Evolutionary conservation across 1,284 basidiomycete genomes (phyloP), one percentile per base, ranked within the genome.

Genomic region (Porogramme epimiltina): DNA sequence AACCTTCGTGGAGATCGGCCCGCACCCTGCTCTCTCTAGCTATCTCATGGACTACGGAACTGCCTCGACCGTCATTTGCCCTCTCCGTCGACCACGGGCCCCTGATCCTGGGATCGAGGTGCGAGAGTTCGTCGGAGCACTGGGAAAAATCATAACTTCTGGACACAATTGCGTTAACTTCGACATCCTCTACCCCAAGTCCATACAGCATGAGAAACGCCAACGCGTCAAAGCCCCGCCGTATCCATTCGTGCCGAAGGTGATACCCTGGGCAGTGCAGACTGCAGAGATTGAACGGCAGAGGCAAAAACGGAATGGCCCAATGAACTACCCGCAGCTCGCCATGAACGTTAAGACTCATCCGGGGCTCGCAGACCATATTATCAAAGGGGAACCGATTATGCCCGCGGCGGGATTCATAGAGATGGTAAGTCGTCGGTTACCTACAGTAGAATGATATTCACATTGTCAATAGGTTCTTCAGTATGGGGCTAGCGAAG

Each of bases 351-450:
- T 61, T 4, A 48, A 62, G 20, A 73, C 70, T 3, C 74, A 75
- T 55, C 72, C 73, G 0, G 59, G 49, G 3, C 54, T 77, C 3
- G 70, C 68, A 0, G 65, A 74, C 24, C 76, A 78, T 57, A 61
- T 76, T 37, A 72, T 77, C 44, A 67, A 67, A 24, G 60, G 58
- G 19, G 66, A 76, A 44, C 69, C 75, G 0, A 76, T 78, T 47
- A 70, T 79, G 66, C 75, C 77, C 1, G 75, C 74, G 0, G 65
- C 75, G 16, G 77, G 72, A 1, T 78, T 65, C 52, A 46, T 78
- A 2, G 77, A 78, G 51, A 73, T 76, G 71, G 75, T 77, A 51
- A 10, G 39, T 36, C 5, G 13, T 2, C 5, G 24, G 15, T 31
- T 15, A 31, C n/a, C n/a, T 31, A 8, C 13, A 31, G 13, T 31